Evolutionary conservation across 2,329 filamentous ascomycete genomes (phyloP), one percentile per base, ranked within the genome.

Genomic region (Chalara sp.): DNA sequence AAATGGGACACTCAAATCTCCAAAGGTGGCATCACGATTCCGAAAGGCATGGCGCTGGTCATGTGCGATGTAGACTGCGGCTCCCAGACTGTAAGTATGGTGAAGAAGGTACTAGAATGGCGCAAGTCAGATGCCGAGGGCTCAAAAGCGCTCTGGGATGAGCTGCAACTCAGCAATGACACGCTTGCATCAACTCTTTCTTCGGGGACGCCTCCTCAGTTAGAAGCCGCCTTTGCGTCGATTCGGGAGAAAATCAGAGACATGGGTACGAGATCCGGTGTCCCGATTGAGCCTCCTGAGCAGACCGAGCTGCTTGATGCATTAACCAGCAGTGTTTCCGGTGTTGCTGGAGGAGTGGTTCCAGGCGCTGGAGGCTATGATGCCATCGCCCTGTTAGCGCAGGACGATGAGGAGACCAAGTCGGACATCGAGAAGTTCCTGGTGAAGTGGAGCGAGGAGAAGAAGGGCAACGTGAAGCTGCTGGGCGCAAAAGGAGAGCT

Each of bases 1-100:
- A 69, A 70, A 29, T 99, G 93, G 93, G 91, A 97, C 61, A 84
- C 83, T 0, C 82, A 90, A 61, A 83, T 95, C 46, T 69, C 72
- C 32, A 86, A 89, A 61, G 81, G 84, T 5, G 79, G 75, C 12
- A 82, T 92, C 48, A 77, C 75, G 53, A 75, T 97, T 52, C 91
- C 92, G 0, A 62, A 68, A 1, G 89, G 88, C 1, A 72, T 95
- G 58, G 79, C 86, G 29, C 75, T 97, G 58, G 80, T 95, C 53
- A 93, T 99, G 85, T 96, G 90, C 64, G 93, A 99, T 65, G 93
- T 99, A 6, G 89, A 95, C 66, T 96, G 91, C 65, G 93, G 93
- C 32, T 92, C 86, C 46, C 81, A 95, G 72, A 97, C 92, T 6
- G 91, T 95, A 0, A 81, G 89, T 11, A 97, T 99, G 93, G 93